Evolutionary conservation across 352 stramenopile species (phyloP).

Genomic region (Globisporangium radiosum): DNA sequence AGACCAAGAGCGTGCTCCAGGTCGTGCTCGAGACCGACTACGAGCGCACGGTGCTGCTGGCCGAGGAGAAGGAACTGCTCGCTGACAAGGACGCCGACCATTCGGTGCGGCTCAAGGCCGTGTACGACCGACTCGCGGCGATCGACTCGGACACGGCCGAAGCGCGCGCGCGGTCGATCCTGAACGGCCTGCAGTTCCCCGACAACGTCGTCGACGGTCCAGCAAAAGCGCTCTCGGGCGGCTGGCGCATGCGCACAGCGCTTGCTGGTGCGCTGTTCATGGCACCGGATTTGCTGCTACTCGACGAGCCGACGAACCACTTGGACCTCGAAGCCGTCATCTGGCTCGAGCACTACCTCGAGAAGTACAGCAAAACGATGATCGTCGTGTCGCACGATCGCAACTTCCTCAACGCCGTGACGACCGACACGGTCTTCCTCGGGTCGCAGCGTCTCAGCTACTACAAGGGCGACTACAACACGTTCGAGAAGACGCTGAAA

Average conservation of each 20-base stretch:
- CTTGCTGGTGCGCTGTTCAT: constrained; percentile 94
- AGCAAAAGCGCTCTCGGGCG: constrained; percentile 90
- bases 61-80: constrained; percentile 91
- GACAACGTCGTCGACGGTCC: constrained; percentile 87
- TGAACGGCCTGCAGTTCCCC: constrained; percentile 93
- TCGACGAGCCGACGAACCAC: constrained; percentile 93
- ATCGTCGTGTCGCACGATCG: constrained; percentile 95
- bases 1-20: constrained; percentile 87
- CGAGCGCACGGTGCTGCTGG: constrained; percentile 87
- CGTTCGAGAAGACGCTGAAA: constrained; percentile 91
- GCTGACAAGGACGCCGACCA: constrained; percentile 28
- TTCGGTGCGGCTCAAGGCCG: constrained; percentile 54
- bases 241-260: constrained; percentile 92
- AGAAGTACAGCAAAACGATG: constrained; percentile 91
- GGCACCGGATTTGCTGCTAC: constrained; percentile 91
- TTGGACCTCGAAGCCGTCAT: constrained; percentile 90
- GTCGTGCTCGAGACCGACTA: constrained; percentile 94
- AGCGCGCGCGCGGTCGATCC: constrained; percentile 85
- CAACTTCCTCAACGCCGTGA: constrained; percentile 95
- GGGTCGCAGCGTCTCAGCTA: constrained; percentile 89
- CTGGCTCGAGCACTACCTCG: constrained; percentile 90
- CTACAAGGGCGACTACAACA: constrained; percentile 96
- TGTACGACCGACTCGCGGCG: constrained; percentile 85
- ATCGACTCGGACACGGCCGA: constrained; percentile 91
- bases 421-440: constrained; percentile 94